Evolutionary conservation across 305 asterid genomes (phyloP).

Genomic region (Fraxinus floribunda): DNA sequence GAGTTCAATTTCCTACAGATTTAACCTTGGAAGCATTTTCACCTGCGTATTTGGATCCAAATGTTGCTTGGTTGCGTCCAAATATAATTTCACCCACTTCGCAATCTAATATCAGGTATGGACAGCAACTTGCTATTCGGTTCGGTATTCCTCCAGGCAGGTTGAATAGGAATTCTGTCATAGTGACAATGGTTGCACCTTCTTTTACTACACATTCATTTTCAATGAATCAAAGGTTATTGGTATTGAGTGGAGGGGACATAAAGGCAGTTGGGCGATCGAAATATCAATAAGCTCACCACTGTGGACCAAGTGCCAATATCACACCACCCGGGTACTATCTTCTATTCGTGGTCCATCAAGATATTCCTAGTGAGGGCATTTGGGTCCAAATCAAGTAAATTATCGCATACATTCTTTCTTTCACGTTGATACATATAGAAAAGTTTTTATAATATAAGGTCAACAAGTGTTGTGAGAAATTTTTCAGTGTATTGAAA

Average conservation of each 20-base stretch:
- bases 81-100: constrained; percentile 37
- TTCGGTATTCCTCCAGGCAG: constrained; percentile 35
- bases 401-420: not conserved
- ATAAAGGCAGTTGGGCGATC: constrained; percentile 23
- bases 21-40: constrained; percentile 51
- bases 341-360: constrained; percentile 59
- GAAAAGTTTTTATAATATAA: not conserved
- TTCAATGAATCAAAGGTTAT: constrained; percentile 64
- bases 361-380: constrained; percentile 57
- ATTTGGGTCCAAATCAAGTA: constrained; percentile 54
- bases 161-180: constrained; percentile 24
- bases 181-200: constrained; percentile 55
- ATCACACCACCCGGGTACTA: constrained; percentile 68
- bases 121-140: constrained; percentile 21
- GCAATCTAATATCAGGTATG: constrained; percentile 30
- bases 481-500: not conserved
- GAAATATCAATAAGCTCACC: too few relatives aligned
- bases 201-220: constrained; percentile 63
- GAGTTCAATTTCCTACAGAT: constrained; percentile 46
- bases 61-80: constrained; percentile 32
- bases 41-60: constrained; percentile 44
- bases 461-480: not conserved
- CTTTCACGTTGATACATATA: not conserved
- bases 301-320: too few relatives aligned
- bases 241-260: constrained; percentile 33